A percentile compares a stretch with the other conserved stretches of the same genome.
phyloP scores from a whole-genome alignment of 495 filamentous ascomycete species.

The Daldinia vernicosa region DNA sequence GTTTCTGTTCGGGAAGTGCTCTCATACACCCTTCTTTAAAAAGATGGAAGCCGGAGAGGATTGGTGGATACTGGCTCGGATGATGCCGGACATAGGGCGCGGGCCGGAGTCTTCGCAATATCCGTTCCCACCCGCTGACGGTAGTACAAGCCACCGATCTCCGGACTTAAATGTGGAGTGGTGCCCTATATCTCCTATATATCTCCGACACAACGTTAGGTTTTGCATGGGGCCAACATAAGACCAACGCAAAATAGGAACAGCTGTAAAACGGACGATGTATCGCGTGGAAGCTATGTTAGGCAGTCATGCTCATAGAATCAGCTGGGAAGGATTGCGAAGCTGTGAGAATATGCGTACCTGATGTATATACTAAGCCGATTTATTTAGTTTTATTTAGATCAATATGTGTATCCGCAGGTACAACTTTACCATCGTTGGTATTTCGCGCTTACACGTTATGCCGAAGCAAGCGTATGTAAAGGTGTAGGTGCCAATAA shows the following conservation, averaged over 20 bases:
- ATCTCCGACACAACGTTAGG: slow-evolving; percentile 1
- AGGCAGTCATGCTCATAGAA: background rate
- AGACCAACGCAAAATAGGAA: background rate
- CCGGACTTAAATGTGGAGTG: slow-evolving; percentile 4
- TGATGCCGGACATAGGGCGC: background rate
- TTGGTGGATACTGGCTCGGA: background rate
- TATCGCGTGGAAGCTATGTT: background rate
- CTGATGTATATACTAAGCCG: too few relatives aligned
- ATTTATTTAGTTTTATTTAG: too few relatives aligned
- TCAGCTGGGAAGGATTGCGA: background rate
- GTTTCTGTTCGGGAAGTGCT: too few relatives aligned
- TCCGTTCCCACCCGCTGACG: background rate
- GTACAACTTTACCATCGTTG: background rate
- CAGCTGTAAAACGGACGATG: slow-evolving; percentile 6
- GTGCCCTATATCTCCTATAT: background rate
- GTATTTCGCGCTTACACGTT: background rate
- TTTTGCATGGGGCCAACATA: background rate
- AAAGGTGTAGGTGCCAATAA: background rate
- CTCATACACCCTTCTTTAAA: background rate
- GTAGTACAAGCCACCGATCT: background rate
- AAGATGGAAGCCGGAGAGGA: background rate
- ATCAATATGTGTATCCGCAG: background rate
- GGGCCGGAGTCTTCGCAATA: background rate
- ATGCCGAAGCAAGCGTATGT: background rate
- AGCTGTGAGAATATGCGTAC: background rate